These are phyloP conservation scores for Dinochytrium kinnereticum DNA, from an alignment of 371 early-diverging fungal species.

Conservation along the genomic window DNA sequence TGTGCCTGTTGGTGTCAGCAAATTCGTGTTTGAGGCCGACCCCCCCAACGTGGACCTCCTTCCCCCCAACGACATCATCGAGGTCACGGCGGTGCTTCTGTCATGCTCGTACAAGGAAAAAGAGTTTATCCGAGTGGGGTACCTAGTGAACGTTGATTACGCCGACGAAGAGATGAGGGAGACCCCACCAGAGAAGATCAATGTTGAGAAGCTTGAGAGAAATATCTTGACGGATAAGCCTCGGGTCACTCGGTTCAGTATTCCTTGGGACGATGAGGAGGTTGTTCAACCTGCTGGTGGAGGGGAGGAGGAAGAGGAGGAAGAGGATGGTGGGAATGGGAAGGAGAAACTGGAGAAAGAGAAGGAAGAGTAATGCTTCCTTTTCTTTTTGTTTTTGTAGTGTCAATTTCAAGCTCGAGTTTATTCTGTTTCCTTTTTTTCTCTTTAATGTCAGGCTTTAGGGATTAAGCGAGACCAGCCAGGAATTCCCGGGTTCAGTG, in stretches of 20 bases:
- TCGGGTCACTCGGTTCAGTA: slow-evolving; percentile 85
- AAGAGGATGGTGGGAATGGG: background rate
- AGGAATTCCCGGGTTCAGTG: background rate
- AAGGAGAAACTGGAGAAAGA: background rate
- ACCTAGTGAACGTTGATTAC: slow-evolving; percentile 95
- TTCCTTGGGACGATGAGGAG: slow-evolving; percentile 63
- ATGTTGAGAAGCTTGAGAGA: slow-evolving; percentile 75
- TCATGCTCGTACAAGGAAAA: slow-evolving; percentile 85
- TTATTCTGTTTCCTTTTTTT: no score
- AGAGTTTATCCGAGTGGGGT: slow-evolving; percentile 96
- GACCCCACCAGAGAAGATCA: slow-evolving; percentile 69
- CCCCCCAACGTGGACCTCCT: slow-evolving; percentile 74
- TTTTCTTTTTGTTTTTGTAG: no score
- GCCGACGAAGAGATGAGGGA: slow-evolving; percentile 71
- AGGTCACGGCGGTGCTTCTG: slow-evolving; percentile 88
- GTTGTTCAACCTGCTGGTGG: background rate
- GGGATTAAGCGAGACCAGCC: no score
- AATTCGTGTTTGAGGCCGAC: slow-evolving; percentile 86
- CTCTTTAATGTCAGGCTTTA: no score
- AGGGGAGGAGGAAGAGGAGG: slow-evolving; percentile 38
- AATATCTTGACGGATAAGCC: slow-evolving; percentile 93
- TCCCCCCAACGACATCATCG: slow-evolving; percentile 80
- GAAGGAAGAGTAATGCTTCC: slow-evolving; percentile 17
- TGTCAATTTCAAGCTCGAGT: no score
- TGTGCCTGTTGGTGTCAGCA: slow-evolving; percentile 94